Percentiles rank a stretch among this genome's conserved stretches.
Evolutionary conservation across 768 basidiomycete species (phyloP).

Genomic region (Aureoboletus auriporus): DNA sequence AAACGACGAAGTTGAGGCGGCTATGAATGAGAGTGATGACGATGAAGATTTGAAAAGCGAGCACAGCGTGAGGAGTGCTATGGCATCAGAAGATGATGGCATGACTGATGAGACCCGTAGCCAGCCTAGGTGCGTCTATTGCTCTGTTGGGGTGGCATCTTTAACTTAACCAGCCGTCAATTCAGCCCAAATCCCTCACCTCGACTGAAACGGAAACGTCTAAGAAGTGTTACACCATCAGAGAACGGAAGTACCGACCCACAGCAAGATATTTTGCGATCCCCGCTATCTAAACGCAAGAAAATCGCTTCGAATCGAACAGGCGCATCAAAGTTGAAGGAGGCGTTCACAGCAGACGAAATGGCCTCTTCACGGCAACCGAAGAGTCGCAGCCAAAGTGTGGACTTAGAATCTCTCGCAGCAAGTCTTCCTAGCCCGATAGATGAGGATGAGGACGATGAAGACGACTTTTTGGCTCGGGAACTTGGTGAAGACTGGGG

Average conservation of each 20-base stretch:
- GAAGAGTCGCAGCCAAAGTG: slow-evolving; percentile 24
- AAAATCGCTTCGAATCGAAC: slow-evolving; percentile 64
- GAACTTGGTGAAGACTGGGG: slow-evolving; percentile 77
- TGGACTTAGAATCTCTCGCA: slow-evolving; percentile 5
- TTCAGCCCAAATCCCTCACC: slow-evolving; percentile 39
- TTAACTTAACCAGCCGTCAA: slow-evolving; percentile 11
- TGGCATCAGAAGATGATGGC: slow-evolving; percentile 46
- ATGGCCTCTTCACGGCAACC: slow-evolving; percentile 22
- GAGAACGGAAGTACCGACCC: slow-evolving; percentile 41
- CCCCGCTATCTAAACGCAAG: slow-evolving; percentile 79
- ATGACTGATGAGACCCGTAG: slow-evolving; percentile 49
- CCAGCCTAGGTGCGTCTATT: slow-evolving; percentile 35
- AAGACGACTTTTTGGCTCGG: slow-evolving; percentile 78
- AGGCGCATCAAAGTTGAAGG: slow-evolving; percentile 66
- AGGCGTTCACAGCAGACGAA: slow-evolving; percentile 56
- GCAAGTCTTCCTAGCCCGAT: slow-evolving; percentile 23
- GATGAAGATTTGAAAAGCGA: slow-evolving; percentile 36
- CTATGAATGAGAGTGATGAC: slow-evolving; percentile 78
- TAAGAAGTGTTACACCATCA: slow-evolving; percentile 70
- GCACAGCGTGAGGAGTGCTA: slow-evolving; percentile 40
- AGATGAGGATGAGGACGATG: slow-evolving; percentile 57
- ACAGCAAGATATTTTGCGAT: slow-evolving; percentile 47
- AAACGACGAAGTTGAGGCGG: slow-evolving; percentile 83
- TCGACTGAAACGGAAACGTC: slow-evolving; percentile 58
- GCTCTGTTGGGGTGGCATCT: slow-evolving; percentile 17